Evolutionary conservation across 352 stramenopile genomes (phyloP).

Genomic region (Phytopythium boreale): DNA sequence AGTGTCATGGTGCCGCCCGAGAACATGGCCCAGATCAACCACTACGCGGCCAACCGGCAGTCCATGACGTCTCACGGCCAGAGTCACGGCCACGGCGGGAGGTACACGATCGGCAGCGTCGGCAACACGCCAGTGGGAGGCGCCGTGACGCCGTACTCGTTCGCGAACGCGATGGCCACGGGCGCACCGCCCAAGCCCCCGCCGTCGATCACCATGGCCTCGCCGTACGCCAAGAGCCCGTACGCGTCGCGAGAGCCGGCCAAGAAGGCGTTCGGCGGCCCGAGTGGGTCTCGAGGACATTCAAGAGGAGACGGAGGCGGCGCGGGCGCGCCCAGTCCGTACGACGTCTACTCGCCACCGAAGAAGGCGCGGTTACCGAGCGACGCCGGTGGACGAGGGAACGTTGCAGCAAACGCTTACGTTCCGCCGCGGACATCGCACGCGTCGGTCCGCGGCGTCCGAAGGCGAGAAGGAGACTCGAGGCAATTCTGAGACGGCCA

Average conservation of each 20-base stretch:
- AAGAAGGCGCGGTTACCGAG: conserved; percentile 29
- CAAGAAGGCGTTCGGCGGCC: conserved; percentile 18
- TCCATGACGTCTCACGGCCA: conserved; percentile 62
- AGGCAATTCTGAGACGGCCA: background rate
- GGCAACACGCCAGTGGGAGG: background rate
- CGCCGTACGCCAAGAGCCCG: conserved; percentile 47
- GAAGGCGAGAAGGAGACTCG: conserved; percentile 12
- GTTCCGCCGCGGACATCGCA: conserved; percentile 41
- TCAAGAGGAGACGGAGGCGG: background rate
- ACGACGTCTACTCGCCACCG: conserved; percentile 53
- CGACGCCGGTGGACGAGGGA: conserved; percentile 13
- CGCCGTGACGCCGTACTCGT: conserved; percentile 32
- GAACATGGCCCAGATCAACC: conserved; percentile 37
- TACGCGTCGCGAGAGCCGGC: conserved; percentile 21
- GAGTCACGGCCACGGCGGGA: background rate
- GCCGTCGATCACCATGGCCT: conserved; percentile 13
- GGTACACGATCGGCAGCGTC: background rate
- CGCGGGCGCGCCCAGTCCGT: conserved; percentile 16
- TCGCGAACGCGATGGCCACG: conserved; percentile 1
- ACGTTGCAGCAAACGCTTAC: conserved; percentile 16
- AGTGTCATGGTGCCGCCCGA: conserved; percentile 19
- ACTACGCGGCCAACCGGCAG: conserved; percentile 28
- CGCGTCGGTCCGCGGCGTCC: conserved; percentile 24
- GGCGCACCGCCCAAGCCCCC: conserved; percentile 38
- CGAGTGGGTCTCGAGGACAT: conserved; percentile 10